Conservation (phyloP, 345 rosid species). For the Ceriops decandra region DNA sequence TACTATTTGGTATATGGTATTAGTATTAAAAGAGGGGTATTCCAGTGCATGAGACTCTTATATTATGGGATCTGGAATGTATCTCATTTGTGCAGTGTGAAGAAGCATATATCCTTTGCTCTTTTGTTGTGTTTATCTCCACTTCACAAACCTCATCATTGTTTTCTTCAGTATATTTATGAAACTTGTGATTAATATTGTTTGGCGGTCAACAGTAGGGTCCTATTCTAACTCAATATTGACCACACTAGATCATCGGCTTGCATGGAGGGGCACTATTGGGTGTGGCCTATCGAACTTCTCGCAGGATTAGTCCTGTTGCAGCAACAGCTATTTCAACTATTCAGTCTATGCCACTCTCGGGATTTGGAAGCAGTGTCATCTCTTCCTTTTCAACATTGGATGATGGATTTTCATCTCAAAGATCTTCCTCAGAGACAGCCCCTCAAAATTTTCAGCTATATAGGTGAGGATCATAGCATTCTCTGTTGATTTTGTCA, state of each 20-base stretch:
- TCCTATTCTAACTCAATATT: constrained; percentile 17
- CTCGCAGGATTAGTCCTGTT: constrained; percentile 80
- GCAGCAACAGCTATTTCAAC: constrained; percentile 93
- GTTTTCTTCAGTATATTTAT: background rate
- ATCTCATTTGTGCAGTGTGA: background rate
- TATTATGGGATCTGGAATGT: background rate
- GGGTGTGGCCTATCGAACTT: constrained; percentile 92
- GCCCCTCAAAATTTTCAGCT: constrained; percentile 88
- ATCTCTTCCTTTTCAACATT: constrained; percentile 69
- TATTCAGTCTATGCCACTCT: constrained; percentile 94
- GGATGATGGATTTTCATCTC: constrained; percentile 75
- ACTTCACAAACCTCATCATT: background rate
- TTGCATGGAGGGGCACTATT: constrained; percentile 98
- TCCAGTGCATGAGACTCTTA: no score
- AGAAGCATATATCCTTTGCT: background rate
- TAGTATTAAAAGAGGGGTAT: no score
- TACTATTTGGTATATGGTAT: no score
- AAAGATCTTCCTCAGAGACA: constrained; percentile 69
- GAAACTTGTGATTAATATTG: background rate
- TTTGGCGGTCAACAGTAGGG: constrained; percentile 8
- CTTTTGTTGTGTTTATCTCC: background rate
- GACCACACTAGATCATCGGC: constrained; percentile 59
- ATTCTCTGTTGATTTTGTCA: background rate
- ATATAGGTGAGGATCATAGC: constrained; percentile 56
- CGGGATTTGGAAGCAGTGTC: constrained; percentile 87